phyloP scores from a whole-genome alignment of 805 yeast species.

The Candida silvatica region DNA sequence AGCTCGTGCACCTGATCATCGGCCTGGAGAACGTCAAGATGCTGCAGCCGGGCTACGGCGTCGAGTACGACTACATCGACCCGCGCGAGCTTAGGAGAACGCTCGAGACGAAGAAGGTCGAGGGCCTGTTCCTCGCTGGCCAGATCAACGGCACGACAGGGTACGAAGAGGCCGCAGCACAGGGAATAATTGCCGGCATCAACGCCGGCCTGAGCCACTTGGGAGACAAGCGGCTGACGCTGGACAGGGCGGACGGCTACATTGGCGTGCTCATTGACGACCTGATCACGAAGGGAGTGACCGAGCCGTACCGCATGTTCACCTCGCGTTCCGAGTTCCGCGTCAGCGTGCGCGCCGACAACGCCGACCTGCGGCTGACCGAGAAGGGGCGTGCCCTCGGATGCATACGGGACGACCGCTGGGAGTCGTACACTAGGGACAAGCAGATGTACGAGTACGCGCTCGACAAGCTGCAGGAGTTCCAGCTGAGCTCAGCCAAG shows the following conservation, averaged over 20 bases:
- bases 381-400: constrained; percentile 58
- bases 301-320: constrained; percentile 97
- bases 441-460: constrained; percentile 33
- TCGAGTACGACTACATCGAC: constrained; percentile 93
- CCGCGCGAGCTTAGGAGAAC: constrained; percentile 79
- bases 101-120: constrained; percentile 70
- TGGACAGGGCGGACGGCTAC: constrained; percentile 78
- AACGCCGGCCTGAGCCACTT: constrained; percentile 69
- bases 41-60: constrained; percentile 98
- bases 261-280: constrained; percentile 93
- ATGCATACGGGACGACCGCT: constrained; percentile 54
- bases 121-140: constrained; percentile 85
- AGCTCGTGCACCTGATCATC: constrained; percentile 66
- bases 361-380: constrained; percentile 85
- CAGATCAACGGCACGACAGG: constrained; percentile 99
- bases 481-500: constrained; percentile 41
- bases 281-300: constrained; percentile 88
- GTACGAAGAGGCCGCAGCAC: constrained; percentile 97
- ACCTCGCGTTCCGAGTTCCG: constrained; percentile 94
- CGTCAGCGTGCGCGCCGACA: constrained; percentile 83
- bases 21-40: constrained; percentile 86
- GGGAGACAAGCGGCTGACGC: constrained; percentile 34
- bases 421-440: constrained; percentile 38
- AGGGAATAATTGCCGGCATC: constrained; percentile 91
- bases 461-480: constrained; percentile 34